A percentile compares a stretch with the other conserved stretches of the same genome.
These are phyloP conservation scores for Podila clonocystis DNA, from an alignment of 192 early-diverging fungal species.

Conservation along the genomic window DNA sequence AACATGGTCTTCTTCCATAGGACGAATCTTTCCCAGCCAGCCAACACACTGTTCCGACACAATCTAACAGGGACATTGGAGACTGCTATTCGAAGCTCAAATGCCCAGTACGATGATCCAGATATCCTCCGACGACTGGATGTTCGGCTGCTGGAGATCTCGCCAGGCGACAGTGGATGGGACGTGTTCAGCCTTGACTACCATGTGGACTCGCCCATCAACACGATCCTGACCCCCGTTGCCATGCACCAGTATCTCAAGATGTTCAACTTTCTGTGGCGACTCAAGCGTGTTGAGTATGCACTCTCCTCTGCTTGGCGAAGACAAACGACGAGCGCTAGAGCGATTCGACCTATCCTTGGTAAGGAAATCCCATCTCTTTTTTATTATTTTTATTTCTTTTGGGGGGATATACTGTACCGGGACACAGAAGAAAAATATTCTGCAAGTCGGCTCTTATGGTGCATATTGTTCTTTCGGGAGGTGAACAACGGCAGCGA, in stretches of 20 bases:
- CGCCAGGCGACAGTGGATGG: constrained; percentile 83
- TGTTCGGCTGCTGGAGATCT: constrained; percentile 79
- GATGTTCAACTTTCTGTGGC: constrained; percentile 90
- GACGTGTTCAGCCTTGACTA: constrained; percentile 95
- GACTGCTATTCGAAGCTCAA: constrained; percentile 86
- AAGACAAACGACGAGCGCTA: constrained; percentile 74
- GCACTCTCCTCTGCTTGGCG: constrained; percentile 80
- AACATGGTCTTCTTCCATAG: constrained; percentile 31
- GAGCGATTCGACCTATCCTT: constrained; percentile 56
- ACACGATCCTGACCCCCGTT: constrained; percentile 79
- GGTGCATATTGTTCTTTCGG: not conserved
- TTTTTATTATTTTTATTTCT: not conserved
- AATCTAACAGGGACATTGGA: constrained; percentile 89
- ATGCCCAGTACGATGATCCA: constrained; percentile 85
- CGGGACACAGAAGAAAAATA: constrained; percentile 1
- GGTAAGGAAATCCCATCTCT: constrained; percentile 25
- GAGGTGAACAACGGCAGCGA: too few species aligned
- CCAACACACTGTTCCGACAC: constrained; percentile 83
- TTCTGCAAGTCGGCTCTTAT: not conserved
- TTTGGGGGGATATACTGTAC: not conserved
- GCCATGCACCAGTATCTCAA: constrained; percentile 85
- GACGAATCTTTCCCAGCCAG: constrained; percentile 70
- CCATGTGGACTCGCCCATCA: constrained; percentile 82
- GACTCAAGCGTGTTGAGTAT: constrained; percentile 88
- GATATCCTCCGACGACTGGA: constrained; percentile 83